Evolutionary conservation across 345 rosid species (phyloP).

Genomic region (Sonneratia alba): DNA sequence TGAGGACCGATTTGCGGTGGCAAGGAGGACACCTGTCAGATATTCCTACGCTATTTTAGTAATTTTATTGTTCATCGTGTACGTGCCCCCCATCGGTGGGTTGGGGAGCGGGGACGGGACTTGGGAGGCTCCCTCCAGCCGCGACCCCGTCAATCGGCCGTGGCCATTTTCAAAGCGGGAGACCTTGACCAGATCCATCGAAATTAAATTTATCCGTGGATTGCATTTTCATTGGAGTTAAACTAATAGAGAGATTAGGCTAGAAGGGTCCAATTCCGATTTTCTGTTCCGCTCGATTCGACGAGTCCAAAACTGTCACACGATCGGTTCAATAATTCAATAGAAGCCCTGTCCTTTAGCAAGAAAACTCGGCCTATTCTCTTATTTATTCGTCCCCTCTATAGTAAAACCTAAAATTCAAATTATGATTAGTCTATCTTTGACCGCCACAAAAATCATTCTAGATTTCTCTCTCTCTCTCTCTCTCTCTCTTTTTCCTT

Average conservation of each 20-base stretch:
- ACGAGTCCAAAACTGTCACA: not conserved
- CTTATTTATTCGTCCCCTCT: too few species aligned
- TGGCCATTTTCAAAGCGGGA: conserved; percentile 5
- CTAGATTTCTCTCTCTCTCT: too few species aligned
- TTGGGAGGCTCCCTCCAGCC: not conserved
- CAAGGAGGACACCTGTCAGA: conserved; percentile 18
- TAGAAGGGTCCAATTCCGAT: not conserved
- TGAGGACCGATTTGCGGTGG: conserved; percentile 31
- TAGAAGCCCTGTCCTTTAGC: not conserved
- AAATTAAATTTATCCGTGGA: not conserved
- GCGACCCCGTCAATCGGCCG: not conserved
- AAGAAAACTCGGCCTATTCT: too few species aligned
- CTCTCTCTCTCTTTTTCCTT: too few species aligned
- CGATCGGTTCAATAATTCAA: not conserved
- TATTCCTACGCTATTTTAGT: conserved; percentile 8
- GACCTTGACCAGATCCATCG: conserved; percentile 1
- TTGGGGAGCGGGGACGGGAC: too few species aligned
- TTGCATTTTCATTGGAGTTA: not conserved
- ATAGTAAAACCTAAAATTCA: too few species aligned
- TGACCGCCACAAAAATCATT: too few species aligned
- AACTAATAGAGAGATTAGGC: not conserved
- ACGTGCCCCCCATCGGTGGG: not conserved
- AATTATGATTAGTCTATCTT: too few species aligned
- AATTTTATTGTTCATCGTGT: not conserved
- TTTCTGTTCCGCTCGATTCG: not conserved